Evolutionary conservation across 2,329 filamentous ascomycete species (phyloP).

Genomic region (Penicillium sp.): DNA sequence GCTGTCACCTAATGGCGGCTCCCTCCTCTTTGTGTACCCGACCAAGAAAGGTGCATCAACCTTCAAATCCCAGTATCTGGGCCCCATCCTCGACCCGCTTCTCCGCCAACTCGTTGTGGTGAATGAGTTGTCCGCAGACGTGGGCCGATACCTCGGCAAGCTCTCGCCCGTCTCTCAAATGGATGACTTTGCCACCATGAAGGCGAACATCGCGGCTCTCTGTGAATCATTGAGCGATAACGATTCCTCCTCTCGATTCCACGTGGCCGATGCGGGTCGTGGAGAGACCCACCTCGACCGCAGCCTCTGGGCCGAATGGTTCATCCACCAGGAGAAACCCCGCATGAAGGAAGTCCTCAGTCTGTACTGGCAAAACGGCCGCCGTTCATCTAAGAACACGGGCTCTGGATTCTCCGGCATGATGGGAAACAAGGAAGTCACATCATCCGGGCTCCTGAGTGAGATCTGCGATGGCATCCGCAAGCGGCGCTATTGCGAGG

Average conservation of each 20-base stretch:
- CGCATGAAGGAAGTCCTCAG: conserved; percentile 47
- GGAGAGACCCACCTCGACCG: conserved; percentile 46
- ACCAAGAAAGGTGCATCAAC: conserved; percentile 50
- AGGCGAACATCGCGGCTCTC: conserved; percentile 33
- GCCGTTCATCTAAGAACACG: conserved; percentile 25
- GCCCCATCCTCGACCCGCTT: conserved; percentile 53
- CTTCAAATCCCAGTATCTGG: conserved; percentile 53
- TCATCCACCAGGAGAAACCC: conserved; percentile 55
- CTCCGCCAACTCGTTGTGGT: conserved; percentile 52
- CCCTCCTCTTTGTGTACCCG: conserved; percentile 56
- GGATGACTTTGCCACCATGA: conserved; percentile 47
- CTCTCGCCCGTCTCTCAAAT: conserved; percentile 48
- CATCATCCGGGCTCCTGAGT: conserved; percentile 49
- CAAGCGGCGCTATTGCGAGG: conserved; percentile 41
- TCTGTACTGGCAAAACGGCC: conserved; percentile 36
- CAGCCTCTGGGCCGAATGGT: conserved; percentile 55
- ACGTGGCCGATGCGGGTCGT: conserved; percentile 44
- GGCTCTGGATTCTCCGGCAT: conserved; percentile 20
- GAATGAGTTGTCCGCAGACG: conserved; percentile 50
- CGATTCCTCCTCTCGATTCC: conserved; percentile 34
- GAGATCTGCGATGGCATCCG: conserved; percentile 53
- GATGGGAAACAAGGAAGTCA: conserved; percentile 39
- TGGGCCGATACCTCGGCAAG: conserved; percentile 47
- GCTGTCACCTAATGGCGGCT: conserved; percentile 49
- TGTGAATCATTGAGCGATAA: conserved; percentile 35